Base-by-base conservation (phyloP, 257 asterid genomes). In the Nicotiana tomentosiformis region DNA sequence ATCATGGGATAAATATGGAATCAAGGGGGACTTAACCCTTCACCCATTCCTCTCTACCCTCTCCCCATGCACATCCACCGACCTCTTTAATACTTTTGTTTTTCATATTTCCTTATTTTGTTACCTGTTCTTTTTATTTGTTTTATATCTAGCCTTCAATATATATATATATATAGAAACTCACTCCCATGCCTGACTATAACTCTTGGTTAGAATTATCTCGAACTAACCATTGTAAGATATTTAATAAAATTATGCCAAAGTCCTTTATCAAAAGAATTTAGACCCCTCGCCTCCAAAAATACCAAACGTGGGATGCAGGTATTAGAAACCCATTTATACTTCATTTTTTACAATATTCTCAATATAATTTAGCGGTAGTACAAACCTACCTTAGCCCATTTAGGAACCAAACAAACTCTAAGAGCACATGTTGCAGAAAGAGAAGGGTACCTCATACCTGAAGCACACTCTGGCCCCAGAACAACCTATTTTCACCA, bases 381-480 rank as follows among this genome's bases (percentile, higher is more conserved):
- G 65, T 29, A 76, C 26, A 51, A 15, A 51, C 29, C 46, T 76
- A 51, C 65, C 80, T 14, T 26, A 51, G 5, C 62, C 65, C 49
- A 51, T 29, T 29, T 29, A 51, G 30, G 65, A 53, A 51, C 65
- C 65, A 51, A 76, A 76, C 80, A 76, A 76, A 62, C 62, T 81
- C 35, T 46, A 17, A 26, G 77, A 68, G 65, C 65, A 76, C 16
- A 51, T 74, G 64, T 51, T 76, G 46, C 80, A 18, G 60, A 51
- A 30, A 70, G 70, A 81, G 80, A 76, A 12, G 64, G 43, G 43
- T 76, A 76, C 80, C 80, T 66, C 93, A 53, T 90, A 82, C 98
- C 98, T 95, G 98, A 86, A 93, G 90, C 78, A 89, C 90, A 35
- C 92, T 78, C 91, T 95, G 98, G 86, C 98, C 98, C 97, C 96